These are phyloP conservation scores for Tubosaeta sp. DNA, from an alignment of 768 basidiomycete genomes.

Conservation along the genomic window DNA sequence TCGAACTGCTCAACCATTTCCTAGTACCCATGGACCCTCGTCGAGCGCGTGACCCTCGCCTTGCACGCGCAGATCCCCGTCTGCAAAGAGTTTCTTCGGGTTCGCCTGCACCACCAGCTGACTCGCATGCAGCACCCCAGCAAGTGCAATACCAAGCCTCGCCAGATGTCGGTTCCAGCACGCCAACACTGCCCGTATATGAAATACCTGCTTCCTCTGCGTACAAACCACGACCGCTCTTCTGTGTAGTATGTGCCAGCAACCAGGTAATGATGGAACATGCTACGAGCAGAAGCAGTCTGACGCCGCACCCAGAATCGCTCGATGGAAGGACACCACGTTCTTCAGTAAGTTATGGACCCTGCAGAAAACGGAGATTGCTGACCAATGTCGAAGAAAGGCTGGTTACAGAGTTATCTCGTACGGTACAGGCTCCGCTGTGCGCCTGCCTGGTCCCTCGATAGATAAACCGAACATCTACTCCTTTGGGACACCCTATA, in stretches of 20 bases:
- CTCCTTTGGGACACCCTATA: conserved; percentile 94
- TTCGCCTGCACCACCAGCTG: conserved; percentile 29
- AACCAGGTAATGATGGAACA: conserved; percentile 67
- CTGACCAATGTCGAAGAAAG: conserved; percentile 52
- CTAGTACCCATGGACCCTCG: conserved; percentile 64
- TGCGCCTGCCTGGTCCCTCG: conserved; percentile 91
- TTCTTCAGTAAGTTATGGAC: conserved; percentile 64
- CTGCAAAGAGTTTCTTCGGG: conserved; percentile 46
- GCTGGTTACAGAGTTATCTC: conserved; percentile 91
- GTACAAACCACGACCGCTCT: conserved; percentile 73
- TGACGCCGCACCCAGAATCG: conserved; percentile 65
- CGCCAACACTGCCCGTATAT: neutral
- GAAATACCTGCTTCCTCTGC: conserved; percentile 15
- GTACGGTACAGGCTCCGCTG: conserved; percentile 94
- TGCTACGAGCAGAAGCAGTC: neutral
- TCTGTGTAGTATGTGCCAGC: conserved; percentile 99
- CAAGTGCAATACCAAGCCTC: conserved; percentile 16
- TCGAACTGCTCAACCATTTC: conserved; percentile 15
- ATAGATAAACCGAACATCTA: conserved; percentile 99
- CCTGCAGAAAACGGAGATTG: neutral
- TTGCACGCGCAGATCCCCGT: conserved; percentile 67
- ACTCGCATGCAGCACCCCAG: conserved; percentile 10
- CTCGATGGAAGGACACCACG: conserved; percentile 97
- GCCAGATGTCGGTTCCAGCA: conserved; percentile 7
- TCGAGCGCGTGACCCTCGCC: conserved; percentile 74